Conservation (phyloP, 805 yeast species). For the Yarrowia deformans region DNA sequence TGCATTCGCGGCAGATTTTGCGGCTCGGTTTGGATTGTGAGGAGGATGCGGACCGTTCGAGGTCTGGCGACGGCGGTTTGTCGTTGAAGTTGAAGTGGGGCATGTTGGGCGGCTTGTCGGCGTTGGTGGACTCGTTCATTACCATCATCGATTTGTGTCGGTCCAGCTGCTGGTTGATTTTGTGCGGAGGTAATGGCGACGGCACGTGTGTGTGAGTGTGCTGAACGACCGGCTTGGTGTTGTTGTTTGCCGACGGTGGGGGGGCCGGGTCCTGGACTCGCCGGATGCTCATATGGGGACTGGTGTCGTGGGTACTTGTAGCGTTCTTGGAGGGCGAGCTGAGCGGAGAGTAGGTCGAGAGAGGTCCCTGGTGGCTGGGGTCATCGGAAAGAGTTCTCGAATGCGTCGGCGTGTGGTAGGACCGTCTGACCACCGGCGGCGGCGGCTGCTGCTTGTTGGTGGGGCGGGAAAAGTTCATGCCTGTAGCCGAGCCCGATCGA, state of each 20-base stretch:
- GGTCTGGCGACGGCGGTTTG: conserved; percentile 27
- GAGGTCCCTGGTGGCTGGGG: too few relatives aligned
- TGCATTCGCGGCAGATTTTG: conserved; percentile 60
- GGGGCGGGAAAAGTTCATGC: conserved; percentile 32
- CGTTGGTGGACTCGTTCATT: conserved; percentile 11
- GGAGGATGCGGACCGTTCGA: background rate
- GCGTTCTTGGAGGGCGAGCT: too few relatives aligned
- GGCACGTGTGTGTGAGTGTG: background rate
- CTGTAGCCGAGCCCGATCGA: conserved; percentile 8
- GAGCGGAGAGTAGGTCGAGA: too few relatives aligned
- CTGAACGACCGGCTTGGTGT: too few relatives aligned
- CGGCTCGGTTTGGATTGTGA: background rate
- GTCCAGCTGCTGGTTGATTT: conserved; percentile 9
- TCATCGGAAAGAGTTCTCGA: too few relatives aligned
- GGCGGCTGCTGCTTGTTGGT: conserved; percentile 9
- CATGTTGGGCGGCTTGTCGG: conserved; percentile 2
- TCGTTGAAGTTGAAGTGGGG: conserved; percentile 1
- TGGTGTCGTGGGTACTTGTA: background rate
- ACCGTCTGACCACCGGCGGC: background rate
- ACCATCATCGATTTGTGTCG: conserved; percentile 27
- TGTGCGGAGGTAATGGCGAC: conserved; percentile 6
- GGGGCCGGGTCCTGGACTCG: conserved; percentile 8
- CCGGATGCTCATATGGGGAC: conserved; percentile 21
- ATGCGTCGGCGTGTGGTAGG: conserved; percentile 27
- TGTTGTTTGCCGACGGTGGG: background rate